A percentile compares a stretch with the other conserved stretches of the same genome.
phyloP scores from a whole-genome alignment of 352 stramenopile species.

The Phytophthora hibernalis region DNA sequence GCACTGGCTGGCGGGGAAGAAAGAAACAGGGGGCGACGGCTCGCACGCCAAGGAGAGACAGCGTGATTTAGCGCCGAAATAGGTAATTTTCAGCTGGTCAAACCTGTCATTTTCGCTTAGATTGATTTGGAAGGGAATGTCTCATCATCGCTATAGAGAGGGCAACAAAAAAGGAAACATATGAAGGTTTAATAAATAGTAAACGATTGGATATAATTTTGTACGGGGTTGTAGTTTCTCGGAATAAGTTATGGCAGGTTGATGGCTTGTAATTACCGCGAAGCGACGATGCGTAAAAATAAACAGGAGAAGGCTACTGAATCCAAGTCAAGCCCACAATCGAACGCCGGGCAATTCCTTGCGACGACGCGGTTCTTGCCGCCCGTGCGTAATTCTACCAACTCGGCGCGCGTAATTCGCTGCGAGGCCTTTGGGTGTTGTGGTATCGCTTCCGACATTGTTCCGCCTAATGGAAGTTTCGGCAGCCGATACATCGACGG shows the following conservation, averaged over 20 bases:
- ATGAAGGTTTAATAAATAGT: no score
- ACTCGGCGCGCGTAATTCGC: background rate
- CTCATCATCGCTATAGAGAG: background rate
- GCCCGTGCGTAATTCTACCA: constrained; percentile 2
- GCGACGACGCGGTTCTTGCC: constrained; percentile 10
- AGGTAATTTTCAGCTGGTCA: constrained; percentile 17
- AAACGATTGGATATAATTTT: no score
- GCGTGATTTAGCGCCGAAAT: constrained; percentile 36
- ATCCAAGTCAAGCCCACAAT: constrained; percentile 30
- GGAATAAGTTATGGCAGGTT: background rate
- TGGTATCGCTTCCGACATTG: constrained; percentile 7
- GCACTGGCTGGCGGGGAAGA: constrained; percentile 43
- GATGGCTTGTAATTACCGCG: constrained; percentile 29
- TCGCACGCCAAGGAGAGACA: constrained; percentile 42
- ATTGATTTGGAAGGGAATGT: no score
- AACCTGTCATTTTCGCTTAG: constrained; percentile 1
- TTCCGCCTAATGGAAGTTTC: constrained; percentile 12
- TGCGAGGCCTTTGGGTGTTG: background rate
- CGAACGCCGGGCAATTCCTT: constrained; percentile 18
- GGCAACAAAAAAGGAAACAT: background rate
- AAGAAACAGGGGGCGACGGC: constrained; percentile 48
- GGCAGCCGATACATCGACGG: constrained; percentile 5
- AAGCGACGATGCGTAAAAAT: constrained; percentile 38
- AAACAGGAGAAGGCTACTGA: constrained; percentile 26
- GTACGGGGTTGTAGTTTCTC: background rate